Base-by-base conservation (phyloP, 768 basidiomycete genomes). In the Glaciozyma antarctica region DNA sequence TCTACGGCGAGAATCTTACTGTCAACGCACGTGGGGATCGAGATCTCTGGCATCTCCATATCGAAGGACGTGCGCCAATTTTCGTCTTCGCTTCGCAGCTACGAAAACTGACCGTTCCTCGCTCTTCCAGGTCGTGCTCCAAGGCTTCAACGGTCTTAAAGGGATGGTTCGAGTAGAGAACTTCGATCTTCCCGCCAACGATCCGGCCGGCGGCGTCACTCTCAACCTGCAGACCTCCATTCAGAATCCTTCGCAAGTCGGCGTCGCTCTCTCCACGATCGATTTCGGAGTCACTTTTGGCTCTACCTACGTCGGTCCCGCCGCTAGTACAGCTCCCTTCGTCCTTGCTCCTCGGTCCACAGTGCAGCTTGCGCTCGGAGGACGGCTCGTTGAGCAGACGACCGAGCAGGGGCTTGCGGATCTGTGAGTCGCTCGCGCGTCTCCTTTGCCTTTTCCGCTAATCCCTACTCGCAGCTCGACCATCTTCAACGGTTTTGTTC, bases 201-300 rank as follows among this genome's bases (percentile, higher is more conserved):
- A 87, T 70, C 85, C 86, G 1, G 81, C 80, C 13, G 87, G 86
- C 24, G 86, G 87, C 16, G 84, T 88, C 61, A 82, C 82, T 70
- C 77, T 88, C 51, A 86, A 83, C 7, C 77, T 88, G 21, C 77
- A 85, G 61, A 82, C 86, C 0, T 81, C 79, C 16, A 77, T 83
- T 3, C 76, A 79, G 1, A 88, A 87, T 84, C 87, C 87, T 41
- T 85, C 86, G 1, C 86, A 87, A 80, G 85, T 88, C 47, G 47
- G 47, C 19, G 47, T 48, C 47, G 47, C 47, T 6, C 47, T 48
- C 21, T 19, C 19, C 16, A 80, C 81, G 4, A 80, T 88, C 60
- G 80, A 80, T 0, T 88, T 88, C 76, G 78, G 83, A 59, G 83
- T 82, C 21, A 84, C 79, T 71, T 79, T 81, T 41, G 79, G 79